Evolutionary conservation across 768 basidiomycete genomes (phyloP), one percentile per base, ranked within the genome.

Genomic region (Leucocoprinus leucothites): DNA sequence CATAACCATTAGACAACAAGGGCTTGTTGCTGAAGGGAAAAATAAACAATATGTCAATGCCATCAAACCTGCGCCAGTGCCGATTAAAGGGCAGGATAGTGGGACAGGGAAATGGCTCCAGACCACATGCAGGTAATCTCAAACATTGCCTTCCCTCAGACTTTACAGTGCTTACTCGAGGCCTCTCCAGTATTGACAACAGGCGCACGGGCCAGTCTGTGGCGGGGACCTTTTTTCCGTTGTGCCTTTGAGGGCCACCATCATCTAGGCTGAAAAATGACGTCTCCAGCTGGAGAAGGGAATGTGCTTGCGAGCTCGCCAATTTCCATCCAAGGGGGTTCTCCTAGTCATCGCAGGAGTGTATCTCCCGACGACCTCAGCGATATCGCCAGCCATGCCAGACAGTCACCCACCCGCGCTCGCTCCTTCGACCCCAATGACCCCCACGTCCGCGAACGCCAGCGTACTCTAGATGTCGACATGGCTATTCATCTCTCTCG

Each of bases 391-490:
- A 58, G 71, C 4, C 77, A 73, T 1, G 66, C 78, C 46, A 78
- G 85, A 21, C 77, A 76, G 53, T 88, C 88, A 0, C 87, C 89
- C 0, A 82, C 82, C 2, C 69, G 87, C 14, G 66, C 71, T 1
- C 81, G 87, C 41, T 78, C 87, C 8, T 79, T 81, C 57, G 85
- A 90, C 65, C 81, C 78, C 9, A 78, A 85, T 73, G 86, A 91
- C 64, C 84, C 87, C 0, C 82, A 89, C 51, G 83, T 82, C 18
- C 77, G 86, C 52, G 94, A 97, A 68, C 84, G 94, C 18, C 94
- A 98, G 74, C 82, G 89, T 34, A 85, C 91, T 5, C 91, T 97
- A 87, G 95, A 98, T 63, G 91, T 91, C 0, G 94, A 95, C 63
- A 92, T 93, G 89, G 91, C 89, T 51, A 80, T 91, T 65, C 87